Evolutionary conservation across 108 stramenopile genomes (phyloP).

Genomic region (Nitzschia putrida): DNA sequence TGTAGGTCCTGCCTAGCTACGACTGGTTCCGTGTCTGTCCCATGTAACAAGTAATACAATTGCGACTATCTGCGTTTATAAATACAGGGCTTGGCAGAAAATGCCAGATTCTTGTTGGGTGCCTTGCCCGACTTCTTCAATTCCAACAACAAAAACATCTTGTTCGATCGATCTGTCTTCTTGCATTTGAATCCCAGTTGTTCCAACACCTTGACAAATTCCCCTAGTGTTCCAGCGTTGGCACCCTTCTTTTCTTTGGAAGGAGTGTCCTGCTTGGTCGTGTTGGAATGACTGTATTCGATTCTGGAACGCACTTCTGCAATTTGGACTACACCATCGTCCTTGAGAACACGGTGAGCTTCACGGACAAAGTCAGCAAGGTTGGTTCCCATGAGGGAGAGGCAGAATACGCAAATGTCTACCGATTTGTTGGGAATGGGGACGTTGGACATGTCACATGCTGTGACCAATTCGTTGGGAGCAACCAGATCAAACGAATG

Average conservation of each 20-base stretch:
- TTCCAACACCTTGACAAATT: slow-evolving; percentile 71
- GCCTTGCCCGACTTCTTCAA: slow-evolving; percentile 74
- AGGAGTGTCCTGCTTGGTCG: neutral
- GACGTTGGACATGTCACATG: slow-evolving; percentile 95
- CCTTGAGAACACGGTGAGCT: slow-evolving; percentile 86
- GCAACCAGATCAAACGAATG: slow-evolving; percentile 97
- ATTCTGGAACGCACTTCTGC: slow-evolving; percentile 96
- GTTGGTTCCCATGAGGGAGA: slow-evolving; percentile 98
- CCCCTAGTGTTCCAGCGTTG: slow-evolving; percentile 48
- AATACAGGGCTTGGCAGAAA: slow-evolving; percentile 84
- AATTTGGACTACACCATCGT: slow-evolving; percentile 82
- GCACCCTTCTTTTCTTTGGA: neutral
- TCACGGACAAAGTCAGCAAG: slow-evolving; percentile 92
- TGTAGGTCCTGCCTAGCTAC: neutral
- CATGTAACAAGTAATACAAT: neutral
- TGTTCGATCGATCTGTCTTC: slow-evolving; percentile 78
- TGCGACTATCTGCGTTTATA: slow-evolving; percentile 76
- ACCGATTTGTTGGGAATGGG: slow-evolving; percentile 84
- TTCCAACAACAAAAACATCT: slow-evolving; percentile 92
- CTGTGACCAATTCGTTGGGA: slow-evolving; percentile 82
- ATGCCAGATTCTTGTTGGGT: slow-evolving; percentile 60
- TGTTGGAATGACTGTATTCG: slow-evolving; percentile 57
- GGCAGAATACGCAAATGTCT: slow-evolving; percentile 94
- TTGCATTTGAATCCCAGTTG: slow-evolving; percentile 72
- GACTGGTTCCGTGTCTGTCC: neutral